A percentile compares a stretch with the other conserved stretches of the same genome.
Conservation (phyloP, 352 stramenopile species). For the Globisporangium parvum region DNA sequence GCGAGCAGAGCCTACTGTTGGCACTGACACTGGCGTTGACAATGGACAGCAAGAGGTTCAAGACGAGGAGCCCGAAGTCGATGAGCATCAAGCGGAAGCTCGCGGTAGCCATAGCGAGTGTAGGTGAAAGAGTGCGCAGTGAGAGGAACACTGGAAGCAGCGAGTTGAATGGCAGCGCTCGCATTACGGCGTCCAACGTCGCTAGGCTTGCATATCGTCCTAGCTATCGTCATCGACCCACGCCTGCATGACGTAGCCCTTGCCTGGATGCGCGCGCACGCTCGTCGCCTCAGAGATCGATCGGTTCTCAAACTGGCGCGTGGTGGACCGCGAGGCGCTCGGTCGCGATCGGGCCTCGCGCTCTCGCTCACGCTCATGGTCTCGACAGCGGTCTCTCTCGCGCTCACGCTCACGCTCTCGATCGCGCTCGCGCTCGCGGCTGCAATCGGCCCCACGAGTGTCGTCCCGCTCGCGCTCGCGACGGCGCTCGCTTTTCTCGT, state of each 20-base stretch:
- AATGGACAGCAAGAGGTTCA: background rate
- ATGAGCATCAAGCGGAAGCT: no score
- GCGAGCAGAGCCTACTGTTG: background rate
- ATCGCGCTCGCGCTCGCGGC: conserved; percentile 10
- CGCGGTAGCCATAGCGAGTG: background rate
- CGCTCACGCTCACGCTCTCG: conserved; percentile 7
- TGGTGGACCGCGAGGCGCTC: conserved; percentile 4
- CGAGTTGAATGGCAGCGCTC: no score
- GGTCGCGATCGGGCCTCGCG: conserved; percentile 8
- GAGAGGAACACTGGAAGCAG: no score
- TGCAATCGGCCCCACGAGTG: conserved; percentile 15
- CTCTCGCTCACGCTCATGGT: background rate
- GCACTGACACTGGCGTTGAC: background rate
- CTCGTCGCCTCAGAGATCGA: conserved; percentile 8
- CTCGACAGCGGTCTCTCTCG: background rate
- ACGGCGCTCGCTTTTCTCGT: conserved; percentile 15
- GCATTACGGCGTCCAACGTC: no score
- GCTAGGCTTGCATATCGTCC: background rate
- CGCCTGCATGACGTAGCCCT: conserved; percentile 61
- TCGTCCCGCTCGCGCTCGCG: conserved; percentile 20
- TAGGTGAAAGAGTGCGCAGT: no score
- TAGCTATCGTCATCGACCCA: conserved; percentile 56
- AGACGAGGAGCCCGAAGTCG: no score
- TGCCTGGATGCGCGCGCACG: conserved; percentile 19
- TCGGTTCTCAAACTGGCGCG: conserved; percentile 12